Percentiles rank a stretch among this genome's conserved stretches.
Conservation (phyloP, 2,329 filamentous ascomycete species). For the Clarireedia homoeocarpa region DNA sequence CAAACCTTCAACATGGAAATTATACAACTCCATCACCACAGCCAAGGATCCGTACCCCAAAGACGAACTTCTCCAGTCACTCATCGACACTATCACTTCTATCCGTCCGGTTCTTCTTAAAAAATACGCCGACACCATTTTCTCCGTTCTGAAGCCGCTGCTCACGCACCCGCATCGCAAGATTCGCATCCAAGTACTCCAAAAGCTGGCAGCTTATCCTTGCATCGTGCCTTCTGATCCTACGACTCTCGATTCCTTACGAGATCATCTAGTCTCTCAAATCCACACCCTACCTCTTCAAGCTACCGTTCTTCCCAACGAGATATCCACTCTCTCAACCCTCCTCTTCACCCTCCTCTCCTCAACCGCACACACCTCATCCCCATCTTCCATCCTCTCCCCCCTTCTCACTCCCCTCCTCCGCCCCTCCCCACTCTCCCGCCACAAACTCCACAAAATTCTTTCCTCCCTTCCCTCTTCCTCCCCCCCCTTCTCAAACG, state of each 20-base stretch:
- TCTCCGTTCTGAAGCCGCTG: no score
- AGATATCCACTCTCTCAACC: not conserved
- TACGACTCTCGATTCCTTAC: no score
- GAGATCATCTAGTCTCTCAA: no score
- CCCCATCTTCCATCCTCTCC: not conserved
- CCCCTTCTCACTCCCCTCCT: not conserved
- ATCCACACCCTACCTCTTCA: not conserved
- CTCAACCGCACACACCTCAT: not conserved
- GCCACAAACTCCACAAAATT: no score
- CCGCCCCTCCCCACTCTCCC: not conserved
- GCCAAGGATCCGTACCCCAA: not conserved
- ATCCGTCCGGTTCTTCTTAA: not conserved
- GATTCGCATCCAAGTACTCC: not conserved
- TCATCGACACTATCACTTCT: not conserved
- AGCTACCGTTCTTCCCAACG: not conserved
- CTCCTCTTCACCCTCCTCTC: not conserved
- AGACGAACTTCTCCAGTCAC: not conserved
- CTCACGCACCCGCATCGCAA: no score
- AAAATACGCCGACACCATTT: no score
- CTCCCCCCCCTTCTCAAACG: not conserved
- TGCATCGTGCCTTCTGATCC: no score
- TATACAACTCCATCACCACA: not conserved
- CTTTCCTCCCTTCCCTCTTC: not conserved
- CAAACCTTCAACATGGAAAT: not conserved
- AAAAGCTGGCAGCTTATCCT: not conserved